Conservation (phyloP, 148 eudicot genomes). For the Vaccinium macrocarpon region DNA sequence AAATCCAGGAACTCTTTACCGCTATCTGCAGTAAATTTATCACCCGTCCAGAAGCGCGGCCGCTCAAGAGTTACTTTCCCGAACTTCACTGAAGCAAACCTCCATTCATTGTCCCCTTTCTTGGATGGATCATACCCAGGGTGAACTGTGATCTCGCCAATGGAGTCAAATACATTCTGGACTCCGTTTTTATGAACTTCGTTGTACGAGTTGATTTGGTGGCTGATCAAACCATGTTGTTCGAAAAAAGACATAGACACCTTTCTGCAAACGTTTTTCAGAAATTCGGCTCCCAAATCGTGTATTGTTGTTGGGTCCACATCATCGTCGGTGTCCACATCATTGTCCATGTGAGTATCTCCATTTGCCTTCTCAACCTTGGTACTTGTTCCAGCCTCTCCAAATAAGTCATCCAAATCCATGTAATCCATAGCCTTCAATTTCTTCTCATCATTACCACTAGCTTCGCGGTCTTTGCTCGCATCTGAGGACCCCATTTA, state of each 20-base stretch:
- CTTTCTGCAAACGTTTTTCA: constrained; percentile 62
- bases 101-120: constrained; percentile 76
- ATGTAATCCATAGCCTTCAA: constrained; percentile 25
- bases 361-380: constrained; percentile 43
- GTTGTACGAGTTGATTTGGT: constrained; percentile 85
- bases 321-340: constrained; percentile 51
- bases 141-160: constrained; percentile 65
- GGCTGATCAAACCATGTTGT: constrained; percentile 78
- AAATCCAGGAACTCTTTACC: constrained; percentile 48
- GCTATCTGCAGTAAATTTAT: constrained; percentile 52
- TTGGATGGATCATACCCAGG: constrained; percentile 88
- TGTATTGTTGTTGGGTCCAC: constrained; percentile 32
- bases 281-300: constrained; percentile 47
- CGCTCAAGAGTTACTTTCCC: constrained; percentile 74
- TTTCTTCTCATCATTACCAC: constrained; percentile 33
- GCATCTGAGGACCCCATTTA: constrained; percentile 30
- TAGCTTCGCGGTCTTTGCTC: constrained; percentile 34
- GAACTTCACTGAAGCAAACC: constrained; percentile 57
- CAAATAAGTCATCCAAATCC: constrained; percentile 51
- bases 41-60: constrained; percentile 79
- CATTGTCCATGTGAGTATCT: constrained; percentile 35
- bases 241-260: constrained; percentile 68
- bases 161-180: constrained; percentile 56
- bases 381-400: constrained; percentile 44
- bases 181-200: constrained; percentile 69